Base-by-base conservation (phyloP, 2,329 filamentous ascomycete genomes). In the Aspergillus japonicus region DNA sequence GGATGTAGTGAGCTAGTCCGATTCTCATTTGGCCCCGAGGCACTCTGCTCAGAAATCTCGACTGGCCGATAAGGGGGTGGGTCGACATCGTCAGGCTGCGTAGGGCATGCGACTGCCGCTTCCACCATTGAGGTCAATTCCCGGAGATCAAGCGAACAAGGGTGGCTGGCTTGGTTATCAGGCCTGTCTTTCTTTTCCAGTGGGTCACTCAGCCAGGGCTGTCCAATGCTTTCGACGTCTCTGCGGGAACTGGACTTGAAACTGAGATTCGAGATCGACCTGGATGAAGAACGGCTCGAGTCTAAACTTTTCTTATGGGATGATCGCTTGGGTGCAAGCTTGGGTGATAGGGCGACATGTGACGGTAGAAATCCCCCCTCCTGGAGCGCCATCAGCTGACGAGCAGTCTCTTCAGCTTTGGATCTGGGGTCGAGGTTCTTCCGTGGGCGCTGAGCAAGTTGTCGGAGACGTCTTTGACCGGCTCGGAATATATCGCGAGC, bases 141-240 rank as follows among this genome's bases (percentile, higher is more conserved):
- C 29, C 67, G 67, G 29, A 77, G 63, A 56, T 74, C 69, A 24
- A 75, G 51, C 26, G 73, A 69, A 6, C 68, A 66, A 49, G 74
- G 49, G 8, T 59, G 61, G 49, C 64, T 67, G 6, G 64, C 64
- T 54, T 61, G 65, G 11, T 59, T 51, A 2, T 66, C 63, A 10
- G 59, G 54, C 5, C 51, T 60, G 47, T 55, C 64, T 23, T 57
- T 62, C 19, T 52, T 60, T 47, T 69, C 64, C 42, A 63, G 63
- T n/a, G 67, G 68, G 54, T 69, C 69, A 33, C 67, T 68, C 47
- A 77, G 60, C 74, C 74, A 77, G 53, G 74, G 73, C 54, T 70
- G 74, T 24, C 74, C 75, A 54, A 76, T 76, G 24, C 63, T 69
- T 58, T 77, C 73, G 21, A 77, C 71, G 52, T 77, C 74, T 39